A percentile compares a stretch with the other conserved stretches of the same genome.
Evolutionary conservation across 495 filamentous ascomycete genomes (phyloP).

Genomic region (Penicillium canariense): DNA sequence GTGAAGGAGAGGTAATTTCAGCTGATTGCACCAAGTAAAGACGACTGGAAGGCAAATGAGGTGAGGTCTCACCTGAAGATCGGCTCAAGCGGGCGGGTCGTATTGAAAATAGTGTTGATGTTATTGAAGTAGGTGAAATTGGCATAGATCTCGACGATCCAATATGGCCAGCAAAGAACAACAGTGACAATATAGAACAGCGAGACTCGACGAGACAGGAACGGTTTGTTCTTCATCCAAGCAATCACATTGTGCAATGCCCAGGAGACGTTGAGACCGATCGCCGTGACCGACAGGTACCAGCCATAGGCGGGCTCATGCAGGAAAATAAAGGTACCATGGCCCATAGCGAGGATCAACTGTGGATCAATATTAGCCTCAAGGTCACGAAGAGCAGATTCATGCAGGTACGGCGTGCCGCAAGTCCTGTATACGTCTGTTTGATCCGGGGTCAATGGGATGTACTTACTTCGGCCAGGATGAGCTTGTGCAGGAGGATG

Average conservation of each 20-base stretch:
- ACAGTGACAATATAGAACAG: conserved; percentile 42
- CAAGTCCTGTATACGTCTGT: neutral
- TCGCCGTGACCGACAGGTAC: conserved; percentile 46
- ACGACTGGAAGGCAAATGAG: neutral
- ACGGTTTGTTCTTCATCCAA: conserved; percentile 50
- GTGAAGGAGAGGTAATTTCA: neutral
- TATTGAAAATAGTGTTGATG: conserved; percentile 48
- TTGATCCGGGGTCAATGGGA: neutral
- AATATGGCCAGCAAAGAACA: conserved; percentile 42
- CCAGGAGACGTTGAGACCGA: conserved; percentile 47
- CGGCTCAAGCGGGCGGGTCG: conserved; percentile 52
- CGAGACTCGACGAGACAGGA: conserved; percentile 35
- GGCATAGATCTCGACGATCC: conserved; percentile 48
- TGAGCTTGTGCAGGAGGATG: conserved; percentile 46
- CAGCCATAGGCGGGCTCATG: conserved; percentile 43
- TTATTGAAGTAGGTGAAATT: conserved; percentile 52
- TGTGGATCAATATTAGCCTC: neutral
- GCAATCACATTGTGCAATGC: conserved; percentile 49
- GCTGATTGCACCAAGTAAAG: neutral
- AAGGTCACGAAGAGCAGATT: neutral
- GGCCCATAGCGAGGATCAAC: conserved; percentile 36
- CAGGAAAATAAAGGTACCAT: conserved; percentile 49
- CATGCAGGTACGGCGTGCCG: neutral
- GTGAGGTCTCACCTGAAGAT: conserved; percentile 38
- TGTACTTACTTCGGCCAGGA: conserved; percentile 41